phyloP scores from a whole-genome alignment of 1,139 yeast genomes.

The Debaryomycetaceae sp. region DNA sequence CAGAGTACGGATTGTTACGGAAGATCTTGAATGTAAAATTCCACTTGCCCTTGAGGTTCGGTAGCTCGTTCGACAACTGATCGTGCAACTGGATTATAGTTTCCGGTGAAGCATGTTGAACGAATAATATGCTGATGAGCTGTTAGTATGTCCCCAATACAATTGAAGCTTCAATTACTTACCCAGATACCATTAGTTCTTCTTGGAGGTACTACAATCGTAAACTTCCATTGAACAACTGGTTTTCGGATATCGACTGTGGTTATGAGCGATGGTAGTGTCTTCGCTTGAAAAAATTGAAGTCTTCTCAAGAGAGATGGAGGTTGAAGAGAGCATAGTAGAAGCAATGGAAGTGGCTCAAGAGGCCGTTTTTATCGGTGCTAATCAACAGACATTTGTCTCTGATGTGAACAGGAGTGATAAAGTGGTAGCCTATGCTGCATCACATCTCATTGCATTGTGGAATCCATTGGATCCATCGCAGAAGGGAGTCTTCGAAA shows the following conservation, averaged over 20 bases:
- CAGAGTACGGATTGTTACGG: constrained; percentile 55
- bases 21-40: constrained; percentile 60
- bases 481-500: constrained; percentile 46
- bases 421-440: constrained; percentile 68
- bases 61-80: constrained; percentile 60
- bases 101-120: constrained; percentile 57
- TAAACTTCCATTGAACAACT: too few species aligned
- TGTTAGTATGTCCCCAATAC: constrained; percentile 9
- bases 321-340: background rate
- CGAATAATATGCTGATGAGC: constrained; percentile 48
- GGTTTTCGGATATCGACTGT: background rate
- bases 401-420: constrained; percentile 49
- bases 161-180: constrained; percentile 5
- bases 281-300: background rate
- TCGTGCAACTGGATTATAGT: constrained; percentile 67
- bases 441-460: constrained; percentile 66
- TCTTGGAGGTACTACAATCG: background rate
- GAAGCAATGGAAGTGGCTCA: constrained; percentile 12
- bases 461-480: constrained; percentile 56
- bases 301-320: background rate
- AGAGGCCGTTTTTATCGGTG: constrained; percentile 73
- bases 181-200: constrained; percentile 14
- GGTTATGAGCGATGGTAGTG: background rate
- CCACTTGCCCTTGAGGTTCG: constrained; percentile 61
- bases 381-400: constrained; percentile 68